phyloP scores from a whole-genome alignment of 1,284 basidiomycete genomes.

The Meira miltonrushii region DNA sequence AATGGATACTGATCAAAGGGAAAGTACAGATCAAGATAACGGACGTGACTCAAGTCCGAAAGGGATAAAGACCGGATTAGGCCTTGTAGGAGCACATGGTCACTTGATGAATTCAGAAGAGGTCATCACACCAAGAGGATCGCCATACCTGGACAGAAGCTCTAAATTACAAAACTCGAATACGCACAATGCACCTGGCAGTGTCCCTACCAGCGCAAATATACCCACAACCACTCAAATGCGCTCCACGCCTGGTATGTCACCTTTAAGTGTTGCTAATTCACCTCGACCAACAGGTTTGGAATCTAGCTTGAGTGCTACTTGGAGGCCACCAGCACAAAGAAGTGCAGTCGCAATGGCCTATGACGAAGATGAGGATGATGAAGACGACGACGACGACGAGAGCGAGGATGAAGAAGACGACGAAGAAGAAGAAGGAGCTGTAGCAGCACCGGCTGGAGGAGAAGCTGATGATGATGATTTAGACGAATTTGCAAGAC shows the following conservation, averaged over 20 bases:
- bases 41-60: background rate
- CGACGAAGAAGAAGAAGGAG: slow-evolving; percentile 3
- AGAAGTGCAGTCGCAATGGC: slow-evolving; percentile 1
- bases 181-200: background rate
- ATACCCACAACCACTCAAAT: background rate
- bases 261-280: slow-evolving; percentile 1
- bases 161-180: background rate
- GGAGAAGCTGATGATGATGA: slow-evolving; percentile 3
- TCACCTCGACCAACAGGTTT: slow-evolving; percentile 2
- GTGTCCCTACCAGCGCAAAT: background rate
- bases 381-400: background rate
- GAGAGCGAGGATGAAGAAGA: slow-evolving; percentile 6
- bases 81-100: background rate
- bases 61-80: background rate
- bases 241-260: slow-evolving; percentile 1
- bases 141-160: background rate
- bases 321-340: slow-evolving; percentile 7
- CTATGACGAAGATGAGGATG: slow-evolving; percentile 10
- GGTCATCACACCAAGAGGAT: slow-evolving; percentile 2
- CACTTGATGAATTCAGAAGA: background rate
- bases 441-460: background rate
- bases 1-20: slow-evolving; percentile 2
- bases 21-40: slow-evolving; percentile 3
- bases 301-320: slow-evolving; percentile 3
- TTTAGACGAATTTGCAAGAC: slow-evolving; percentile 9